Evolutionary conservation across 2,329 filamentous ascomycete genomes (phyloP).

Genomic region (Aspergillus bombycis): DNA sequence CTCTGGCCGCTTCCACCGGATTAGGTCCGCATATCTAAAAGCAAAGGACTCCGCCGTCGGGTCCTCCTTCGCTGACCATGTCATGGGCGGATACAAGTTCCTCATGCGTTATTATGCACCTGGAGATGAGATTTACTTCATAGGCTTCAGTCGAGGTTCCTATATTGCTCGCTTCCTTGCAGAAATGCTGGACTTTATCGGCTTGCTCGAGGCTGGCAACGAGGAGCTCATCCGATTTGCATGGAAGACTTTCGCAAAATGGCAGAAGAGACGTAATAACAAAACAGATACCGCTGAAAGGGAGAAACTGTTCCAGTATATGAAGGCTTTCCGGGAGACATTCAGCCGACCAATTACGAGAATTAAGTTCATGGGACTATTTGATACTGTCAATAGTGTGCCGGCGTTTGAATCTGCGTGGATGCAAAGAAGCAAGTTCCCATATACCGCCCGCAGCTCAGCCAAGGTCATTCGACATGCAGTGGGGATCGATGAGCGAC

Average conservation of each 20-base stretch:
- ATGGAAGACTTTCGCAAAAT: conserved; percentile 62
- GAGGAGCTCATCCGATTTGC: conserved; percentile 84
- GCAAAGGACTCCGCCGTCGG: conserved; percentile 72
- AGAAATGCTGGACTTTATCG: conserved; percentile 83
- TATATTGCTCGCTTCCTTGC: conserved; percentile 76
- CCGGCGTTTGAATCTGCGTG: conserved; percentile 71
- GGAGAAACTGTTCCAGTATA: conserved; percentile 67
- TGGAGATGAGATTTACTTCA: conserved; percentile 66
- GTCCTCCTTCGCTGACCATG: conserved; percentile 78
- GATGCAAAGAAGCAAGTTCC: conserved; percentile 79
- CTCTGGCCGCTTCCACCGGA: conserved; percentile 43
- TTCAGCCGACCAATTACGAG: conserved; percentile 74
- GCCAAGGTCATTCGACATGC: conserved; percentile 61
- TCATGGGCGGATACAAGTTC: conserved; percentile 81
- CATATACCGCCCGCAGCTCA: conserved; percentile 58
- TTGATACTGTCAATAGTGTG: conserved; percentile 81
- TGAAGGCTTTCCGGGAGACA: conserved; percentile 78
- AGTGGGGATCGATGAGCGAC: conserved; percentile 60
- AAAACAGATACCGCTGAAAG: conserved; percentile 31
- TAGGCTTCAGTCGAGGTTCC: conserved; percentile 73
- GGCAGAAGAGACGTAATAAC: conserved; percentile 38
- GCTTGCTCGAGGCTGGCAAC: conserved; percentile 77
- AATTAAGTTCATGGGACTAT: conserved; percentile 75
- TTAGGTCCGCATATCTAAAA: conserved; percentile 56
- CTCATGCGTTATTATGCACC: conserved; percentile 73